Percentiles rank a stretch among this genome's conserved stretches.
phyloP scores from a whole-genome alignment of 78 protist species.

The Protostelium mycophagum region DNA sequence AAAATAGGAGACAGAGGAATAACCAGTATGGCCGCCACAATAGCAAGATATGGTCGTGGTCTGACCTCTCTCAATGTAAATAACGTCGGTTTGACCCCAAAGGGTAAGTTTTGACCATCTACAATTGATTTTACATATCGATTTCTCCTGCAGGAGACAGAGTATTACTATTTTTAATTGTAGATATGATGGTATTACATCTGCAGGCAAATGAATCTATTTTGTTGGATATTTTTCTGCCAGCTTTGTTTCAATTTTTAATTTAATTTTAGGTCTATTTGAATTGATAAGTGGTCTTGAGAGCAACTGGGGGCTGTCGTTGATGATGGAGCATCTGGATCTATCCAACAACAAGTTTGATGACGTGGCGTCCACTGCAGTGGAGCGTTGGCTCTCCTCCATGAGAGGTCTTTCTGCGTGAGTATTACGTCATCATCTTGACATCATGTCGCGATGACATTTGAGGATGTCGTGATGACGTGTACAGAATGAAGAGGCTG shows the following conservation, averaged over 20 bases:
- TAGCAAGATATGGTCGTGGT: not conserved
- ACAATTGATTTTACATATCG: not conserved
- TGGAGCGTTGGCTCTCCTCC: not conserved
- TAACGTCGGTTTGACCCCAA: not conserved
- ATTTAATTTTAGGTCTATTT: not conserved
- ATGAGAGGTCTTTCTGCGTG: not conserved
- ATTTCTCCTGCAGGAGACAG: not conserved
- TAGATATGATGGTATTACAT: not conserved
- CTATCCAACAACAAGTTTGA: not conserved
- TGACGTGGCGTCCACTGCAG: not conserved
- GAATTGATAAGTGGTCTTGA: not conserved
- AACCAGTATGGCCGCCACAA: not conserved
- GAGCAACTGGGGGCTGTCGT: not conserved
- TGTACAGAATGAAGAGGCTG: not conserved
- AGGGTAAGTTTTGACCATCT: not conserved
- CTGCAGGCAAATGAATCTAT: too few species aligned
- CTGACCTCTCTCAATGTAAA: not conserved
- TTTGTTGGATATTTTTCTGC: too few species aligned
- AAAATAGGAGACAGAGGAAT: not conserved
- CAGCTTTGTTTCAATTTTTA: too few species aligned
- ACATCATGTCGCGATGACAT: not conserved
- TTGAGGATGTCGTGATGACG: not conserved
- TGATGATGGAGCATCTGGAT: not conserved
- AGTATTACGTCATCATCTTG: not conserved
- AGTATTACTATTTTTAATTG: too few species aligned